Evolutionary conservation across 169 alveolate genomes (phyloP), one percentile per base, ranked within the genome.

Genomic region (Plasmodium malariae): DNA sequence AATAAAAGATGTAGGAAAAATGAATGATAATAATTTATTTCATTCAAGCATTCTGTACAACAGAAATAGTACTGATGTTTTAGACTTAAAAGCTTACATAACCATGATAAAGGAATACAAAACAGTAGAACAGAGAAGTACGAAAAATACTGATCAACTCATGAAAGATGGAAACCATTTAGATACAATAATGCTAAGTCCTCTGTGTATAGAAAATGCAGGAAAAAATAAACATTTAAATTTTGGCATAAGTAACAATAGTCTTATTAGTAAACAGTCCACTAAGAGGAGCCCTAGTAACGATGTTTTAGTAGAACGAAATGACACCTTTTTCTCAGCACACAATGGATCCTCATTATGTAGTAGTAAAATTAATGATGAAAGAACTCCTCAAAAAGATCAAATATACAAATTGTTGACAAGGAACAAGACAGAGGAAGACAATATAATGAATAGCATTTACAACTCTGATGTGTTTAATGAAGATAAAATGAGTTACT

Each of bases 401-500:
- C 21, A 57, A 57, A 57, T 5, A 57, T 19, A 4, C 24, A 14
- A 19, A 57, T 12, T 26, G 14, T 24, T 57, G 17, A n/a, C 30
- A 34, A 45, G 48, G 48, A 73, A 63, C 28, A 74, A 17, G n/a
- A 37, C 17, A 74, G 49, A 74, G 19, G 2, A 48, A 11, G 24
- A 62, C 36, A 28, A 24, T 7, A 55, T 12, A n/a, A 30, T 32
- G n/a, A 40, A 70, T 28, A 45, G 24, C 0, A 14, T 26, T 28
- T 30, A 67, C 55, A 17, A 65, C 17, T 2, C 17, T 11, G 54
- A 67, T 5, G 7, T 54, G 9, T 68, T 48, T 4, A 55, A 48
- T 12, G 87, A 86, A 68, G 65, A 86, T 12, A 86, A 59, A n/a
- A n/a, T 86, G 28, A 60, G 70, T 30, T 71, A 71, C 43, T 32